Base-by-base conservation (phyloP, 2,329 filamentous ascomycete species). In the Claviceps sp. region DNA sequence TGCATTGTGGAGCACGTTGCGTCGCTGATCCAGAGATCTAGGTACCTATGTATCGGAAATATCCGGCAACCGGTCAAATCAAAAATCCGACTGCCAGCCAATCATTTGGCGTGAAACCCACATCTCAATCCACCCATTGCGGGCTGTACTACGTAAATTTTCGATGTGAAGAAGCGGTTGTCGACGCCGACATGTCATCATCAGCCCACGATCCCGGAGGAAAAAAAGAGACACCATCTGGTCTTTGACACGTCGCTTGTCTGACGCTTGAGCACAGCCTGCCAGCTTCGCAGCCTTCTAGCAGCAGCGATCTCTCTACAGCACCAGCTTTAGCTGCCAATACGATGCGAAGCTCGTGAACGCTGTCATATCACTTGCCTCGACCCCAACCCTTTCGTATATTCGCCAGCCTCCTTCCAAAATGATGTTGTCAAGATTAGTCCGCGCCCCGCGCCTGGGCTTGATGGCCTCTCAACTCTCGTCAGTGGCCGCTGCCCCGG, bases 391-490 rank as follows among this genome's bases (percentile, higher is more conserved):
- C 5, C 18, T 16, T 30, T 5, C 13, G 7, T 24, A 22, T 26
- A 18, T 24, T 16, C 37, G 14, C 20, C 41, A 20, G 1, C 14
- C 14, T 20, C 14, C 44, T 37, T 22, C 34, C 43, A 43, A 20
- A 61, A 57, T 62, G 65, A 78, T 78, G 57, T 55, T 73, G 61
- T 65, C 63, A 30, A 57, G 62, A 62, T 57, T 64, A 57, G 64
- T 61, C 57, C 61, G 61, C 55, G 62, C 63, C 53, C 60, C 65
- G 53, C 59, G 64, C 57, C 59, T 67, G 59, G 65, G 62, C 58
- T 59, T 62, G 59, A 57, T 59, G 54, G 59, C 62, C 47, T 58
- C 61, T 51, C 62, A 60, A 47, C 55, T 63, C 45, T 57, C 63
- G 47, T 58, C 57, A 48, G 59, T 60, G 30, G 58, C 58, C 50